Evolutionary conservation across 805 yeast genomes (phyloP).

Genomic region (Spathaspora girioi): DNA sequence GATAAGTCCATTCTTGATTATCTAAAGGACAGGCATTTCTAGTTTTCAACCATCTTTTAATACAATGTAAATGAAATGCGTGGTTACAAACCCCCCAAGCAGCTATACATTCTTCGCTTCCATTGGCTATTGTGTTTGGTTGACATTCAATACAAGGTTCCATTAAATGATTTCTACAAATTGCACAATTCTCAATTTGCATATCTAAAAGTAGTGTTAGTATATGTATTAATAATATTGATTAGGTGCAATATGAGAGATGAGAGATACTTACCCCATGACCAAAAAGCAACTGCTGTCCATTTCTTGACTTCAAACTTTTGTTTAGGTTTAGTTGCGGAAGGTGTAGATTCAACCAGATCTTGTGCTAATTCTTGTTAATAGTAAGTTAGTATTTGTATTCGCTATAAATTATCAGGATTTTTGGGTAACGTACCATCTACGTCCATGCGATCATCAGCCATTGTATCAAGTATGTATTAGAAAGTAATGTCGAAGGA

Average conservation of each 20-base stretch:
- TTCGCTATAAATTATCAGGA: too few species aligned
- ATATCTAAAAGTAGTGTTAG: constrained; percentile 45
- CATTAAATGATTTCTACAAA: constrained; percentile 97
- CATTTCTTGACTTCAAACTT: constrained; percentile 93
- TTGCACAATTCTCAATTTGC: constrained; percentile 94
- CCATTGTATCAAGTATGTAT: not conserved
- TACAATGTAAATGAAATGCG: constrained; percentile 98
- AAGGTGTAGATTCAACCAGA: not conserved
- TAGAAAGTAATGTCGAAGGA: not conserved
- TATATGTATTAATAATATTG: too few species aligned
- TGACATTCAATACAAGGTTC: constrained; percentile 98
- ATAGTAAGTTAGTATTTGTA: not conserved
- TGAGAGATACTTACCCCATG: constrained; percentile 66
- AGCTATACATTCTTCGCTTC: constrained; percentile 76
- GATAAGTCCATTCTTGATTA: constrained; percentile 78
- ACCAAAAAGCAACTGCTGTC: constrained; percentile 99
- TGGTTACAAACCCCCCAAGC: constrained; percentile 98
- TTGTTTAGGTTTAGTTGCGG: constrained; percentile 36
- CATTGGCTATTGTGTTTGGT: constrained; percentile 57
- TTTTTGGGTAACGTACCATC: constrained; percentile 3
- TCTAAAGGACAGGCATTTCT: constrained; percentile 97
- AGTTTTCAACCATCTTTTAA: constrained; percentile 89
- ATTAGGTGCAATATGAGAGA: too few species aligned
- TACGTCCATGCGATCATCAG: constrained; percentile 6
- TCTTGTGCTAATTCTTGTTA: not conserved